Base-by-base conservation (phyloP, 2,329 filamentous ascomycete species). In the Chaetoscypha palmicola region DNA sequence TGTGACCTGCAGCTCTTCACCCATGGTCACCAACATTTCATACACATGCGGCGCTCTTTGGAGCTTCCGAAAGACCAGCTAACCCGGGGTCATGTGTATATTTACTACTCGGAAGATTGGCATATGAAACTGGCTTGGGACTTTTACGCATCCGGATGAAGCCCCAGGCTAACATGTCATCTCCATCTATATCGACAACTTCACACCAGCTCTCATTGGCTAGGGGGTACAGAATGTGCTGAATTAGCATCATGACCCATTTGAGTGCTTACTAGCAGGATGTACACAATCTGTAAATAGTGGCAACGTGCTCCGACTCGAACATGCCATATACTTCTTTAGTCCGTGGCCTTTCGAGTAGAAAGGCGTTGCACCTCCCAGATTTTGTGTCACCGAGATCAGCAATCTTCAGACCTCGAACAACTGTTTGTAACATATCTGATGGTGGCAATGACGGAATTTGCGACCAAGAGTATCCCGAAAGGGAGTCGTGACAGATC, bases 281-380 rank as follows among this genome's bases (percentile, higher is more conserved):
- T 23, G 14, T 35, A 33, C 21, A 26, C 21, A 19, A 22, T 45
- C 42, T 45, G 36, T 20, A 45, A 45, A 45, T 45, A 45, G 42
- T 31, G 28, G 30, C 21, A 40, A 33, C 26, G 21, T 24, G 28
- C 26, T 31, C 22, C 22, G 21, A 21, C 30, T 33, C 14, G 32
- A n/a, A 34, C 12, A 37, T 20, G 22, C 16, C 26, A 14, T 17
- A 20, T 12, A 40, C 17, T 12, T 28, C 36, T 35, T 34, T 23
- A 22, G 8, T 21, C 30, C 21, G 28, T 19, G 9, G n/a, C 16
- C 21, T 11, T 19, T 28, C 22, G 14, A 40, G 21, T 45, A 45
- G 41, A 45, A 45, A 45, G 42, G 22, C 10, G 16, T 16, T 21
- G 37, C 16, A 16, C 23, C 23, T 21, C 42, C 42, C 42, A 34